Evolutionary conservation across 345 rosid genomes (phyloP).

Genomic region (Populus euphratica): DNA sequence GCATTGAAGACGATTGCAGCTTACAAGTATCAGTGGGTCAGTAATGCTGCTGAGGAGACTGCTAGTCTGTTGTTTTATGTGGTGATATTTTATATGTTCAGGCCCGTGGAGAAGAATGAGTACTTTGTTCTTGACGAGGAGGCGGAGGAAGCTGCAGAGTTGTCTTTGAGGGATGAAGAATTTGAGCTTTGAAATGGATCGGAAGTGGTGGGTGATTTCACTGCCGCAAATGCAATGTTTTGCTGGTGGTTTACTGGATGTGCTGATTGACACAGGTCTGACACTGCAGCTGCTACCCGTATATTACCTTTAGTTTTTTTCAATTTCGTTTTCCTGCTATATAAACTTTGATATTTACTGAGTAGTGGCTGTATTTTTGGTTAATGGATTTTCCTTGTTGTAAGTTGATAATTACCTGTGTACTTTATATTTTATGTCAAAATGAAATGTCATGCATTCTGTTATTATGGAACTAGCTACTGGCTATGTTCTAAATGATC

Average conservation of each 20-base stretch:
- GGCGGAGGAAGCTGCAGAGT: slow-evolving; percentile 88
- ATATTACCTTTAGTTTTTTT: neutral
- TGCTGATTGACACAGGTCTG: slow-evolving; percentile 9
- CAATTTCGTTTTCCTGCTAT: slow-evolving; percentile 15
- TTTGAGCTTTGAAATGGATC: slow-evolving; percentile 62
- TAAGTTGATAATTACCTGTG: slow-evolving; percentile 1
- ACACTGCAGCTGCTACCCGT: slow-evolving; percentile 3
- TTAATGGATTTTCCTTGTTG: slow-evolving; percentile 7
- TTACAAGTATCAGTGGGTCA: slow-evolving; percentile 94
- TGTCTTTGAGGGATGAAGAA: slow-evolving; percentile 72
- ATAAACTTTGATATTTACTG: slow-evolving; percentile 10
- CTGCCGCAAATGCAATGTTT: slow-evolving; percentile 10
- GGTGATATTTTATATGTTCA: slow-evolving; percentile 84
- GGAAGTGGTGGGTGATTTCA: neutral
- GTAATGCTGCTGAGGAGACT: slow-evolving; percentile 79
- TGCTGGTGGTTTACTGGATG: neutral
- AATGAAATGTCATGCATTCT: neutral
- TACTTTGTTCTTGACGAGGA: slow-evolving; percentile 82
- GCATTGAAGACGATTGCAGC: slow-evolving; percentile 82
- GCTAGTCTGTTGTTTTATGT: slow-evolving; percentile 74
- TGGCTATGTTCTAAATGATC: too few species aligned
- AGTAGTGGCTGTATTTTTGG: slow-evolving; percentile 12
- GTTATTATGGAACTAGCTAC: neutral
- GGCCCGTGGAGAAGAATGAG: slow-evolving; percentile 90
- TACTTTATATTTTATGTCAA: neutral